Conservation (phyloP, 352 stramenopile species). For the Phytophthora pseudosyringae region DNA sequence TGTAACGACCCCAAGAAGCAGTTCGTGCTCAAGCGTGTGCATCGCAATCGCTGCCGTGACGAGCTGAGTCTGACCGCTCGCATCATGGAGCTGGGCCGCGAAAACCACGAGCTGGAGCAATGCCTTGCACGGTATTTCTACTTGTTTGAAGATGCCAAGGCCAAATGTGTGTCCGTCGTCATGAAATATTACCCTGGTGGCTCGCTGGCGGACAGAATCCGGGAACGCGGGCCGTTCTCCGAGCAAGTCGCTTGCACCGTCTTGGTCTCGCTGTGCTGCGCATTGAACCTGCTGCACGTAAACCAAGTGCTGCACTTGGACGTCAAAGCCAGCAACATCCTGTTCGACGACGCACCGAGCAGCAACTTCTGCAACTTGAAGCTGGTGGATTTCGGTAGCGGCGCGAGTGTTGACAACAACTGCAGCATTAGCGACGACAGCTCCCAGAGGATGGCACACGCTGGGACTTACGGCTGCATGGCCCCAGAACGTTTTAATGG, state of each 20-base stretch:
- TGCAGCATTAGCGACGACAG: constrained; percentile 1
- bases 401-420: constrained; percentile 23
- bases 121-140: constrained; percentile 60
- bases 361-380: constrained; percentile 60
- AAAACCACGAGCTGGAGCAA: constrained; percentile 41
- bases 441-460: constrained; percentile 22
- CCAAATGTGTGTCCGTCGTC: constrained; percentile 58
- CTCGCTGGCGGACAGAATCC: constrained; percentile 57
- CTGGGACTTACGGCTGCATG: constrained; percentile 71
- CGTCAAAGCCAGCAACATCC: constrained; percentile 68
- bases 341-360: constrained; percentile 55
- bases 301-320: constrained; percentile 66
- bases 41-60: constrained; percentile 34
- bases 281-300: constrained; percentile 57
- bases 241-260: constrained; percentile 48
- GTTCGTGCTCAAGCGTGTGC: constrained; percentile 64
- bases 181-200: constrained; percentile 72
- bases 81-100: constrained; percentile 31
- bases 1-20: constrained; percentile 27
- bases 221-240: constrained; percentile 33
- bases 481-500: constrained; percentile 68
- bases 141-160: constrained; percentile 63
- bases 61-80: constrained; percentile 59
- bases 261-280: constrained; percentile 52
- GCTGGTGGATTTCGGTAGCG: constrained; percentile 74